Conservation (phyloP, 805 yeast genomes). For the Nakazawaea ernobii region DNA sequence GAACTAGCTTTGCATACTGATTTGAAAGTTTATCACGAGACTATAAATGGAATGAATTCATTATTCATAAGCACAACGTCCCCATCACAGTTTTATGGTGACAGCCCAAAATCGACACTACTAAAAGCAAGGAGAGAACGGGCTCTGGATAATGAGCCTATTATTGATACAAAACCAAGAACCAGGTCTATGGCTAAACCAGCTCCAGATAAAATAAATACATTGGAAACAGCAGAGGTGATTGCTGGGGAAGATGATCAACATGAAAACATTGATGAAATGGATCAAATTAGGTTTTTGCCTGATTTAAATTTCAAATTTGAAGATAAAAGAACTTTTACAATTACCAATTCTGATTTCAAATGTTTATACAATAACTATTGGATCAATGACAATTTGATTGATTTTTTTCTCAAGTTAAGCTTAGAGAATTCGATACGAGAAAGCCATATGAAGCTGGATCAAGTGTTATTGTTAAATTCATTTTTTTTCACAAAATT, state of each 20-base stretch:
- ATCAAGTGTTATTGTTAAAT: conserved; percentile 53
- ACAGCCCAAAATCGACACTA: not conserved
- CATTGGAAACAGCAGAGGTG: not conserved
- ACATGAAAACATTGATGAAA: conserved; percentile 24
- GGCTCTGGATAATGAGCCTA: not conserved
- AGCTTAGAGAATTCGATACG: conserved; percentile 31
- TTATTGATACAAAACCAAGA: conserved; percentile 1
- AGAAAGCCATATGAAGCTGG: conserved; percentile 21
- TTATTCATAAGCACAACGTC: not conserved
- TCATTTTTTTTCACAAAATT: conserved; percentile 79
- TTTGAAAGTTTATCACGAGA: not conserved
- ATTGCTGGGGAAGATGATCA: conserved; percentile 1
- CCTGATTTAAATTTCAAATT: conserved; percentile 45
- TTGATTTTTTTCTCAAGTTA: conserved; percentile 75
- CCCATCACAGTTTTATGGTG: not conserved
- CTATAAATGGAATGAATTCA: not conserved
- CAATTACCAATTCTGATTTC: conserved; percentile 66
- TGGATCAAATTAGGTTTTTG: conserved; percentile 23
- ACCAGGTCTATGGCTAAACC: not conserved
- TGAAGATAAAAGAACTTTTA: conserved; percentile 46
- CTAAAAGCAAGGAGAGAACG: conserved; percentile 1
- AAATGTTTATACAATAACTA: conserved; percentile 72
- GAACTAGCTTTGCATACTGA: not conserved
- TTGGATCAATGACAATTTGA: conserved; percentile 86
- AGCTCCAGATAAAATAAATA: not conserved